phyloP scores from a whole-genome alignment of 140 eudicot species.

The Oenanthe javanica region DNA sequence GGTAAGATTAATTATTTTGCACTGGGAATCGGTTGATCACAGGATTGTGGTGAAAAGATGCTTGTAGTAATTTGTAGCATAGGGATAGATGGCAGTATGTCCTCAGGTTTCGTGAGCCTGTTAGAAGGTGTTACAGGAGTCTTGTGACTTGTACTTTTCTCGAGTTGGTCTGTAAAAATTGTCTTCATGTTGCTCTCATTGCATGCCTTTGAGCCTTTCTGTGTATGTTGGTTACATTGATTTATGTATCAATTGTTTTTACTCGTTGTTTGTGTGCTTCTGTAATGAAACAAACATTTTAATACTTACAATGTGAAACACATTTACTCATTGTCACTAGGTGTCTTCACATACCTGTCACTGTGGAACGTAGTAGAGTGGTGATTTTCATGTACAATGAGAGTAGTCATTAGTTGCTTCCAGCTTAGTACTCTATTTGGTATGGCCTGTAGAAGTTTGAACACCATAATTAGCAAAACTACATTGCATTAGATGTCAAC shows the following conservation, averaged over 20 bases:
- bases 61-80: background rate
- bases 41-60: background rate
- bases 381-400: too few species aligned
- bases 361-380: too few species aligned
- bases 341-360: too few species aligned
- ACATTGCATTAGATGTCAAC: background rate
- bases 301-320: too few species aligned
- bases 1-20: background rate
- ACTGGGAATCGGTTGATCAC: background rate
- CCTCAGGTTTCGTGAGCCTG: background rate
- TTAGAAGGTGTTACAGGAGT: background rate
- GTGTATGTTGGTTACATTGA: constrained; percentile 6
- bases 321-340: too few species aligned
- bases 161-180: background rate
- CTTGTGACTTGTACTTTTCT: background rate
- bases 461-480: background rate
- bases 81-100: background rate
- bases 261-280: background rate
- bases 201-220: constrained; percentile 2
- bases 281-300: background rate
- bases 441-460: too few species aligned
- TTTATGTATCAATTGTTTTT: constrained; percentile 2
- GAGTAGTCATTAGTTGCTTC: too few species aligned
- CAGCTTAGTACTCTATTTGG: too few species aligned
- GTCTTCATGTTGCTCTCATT: constrained; percentile 10